Base-by-base conservation (phyloP, 352 stramenopile species). In the Globisporangium orthogonon region DNA sequence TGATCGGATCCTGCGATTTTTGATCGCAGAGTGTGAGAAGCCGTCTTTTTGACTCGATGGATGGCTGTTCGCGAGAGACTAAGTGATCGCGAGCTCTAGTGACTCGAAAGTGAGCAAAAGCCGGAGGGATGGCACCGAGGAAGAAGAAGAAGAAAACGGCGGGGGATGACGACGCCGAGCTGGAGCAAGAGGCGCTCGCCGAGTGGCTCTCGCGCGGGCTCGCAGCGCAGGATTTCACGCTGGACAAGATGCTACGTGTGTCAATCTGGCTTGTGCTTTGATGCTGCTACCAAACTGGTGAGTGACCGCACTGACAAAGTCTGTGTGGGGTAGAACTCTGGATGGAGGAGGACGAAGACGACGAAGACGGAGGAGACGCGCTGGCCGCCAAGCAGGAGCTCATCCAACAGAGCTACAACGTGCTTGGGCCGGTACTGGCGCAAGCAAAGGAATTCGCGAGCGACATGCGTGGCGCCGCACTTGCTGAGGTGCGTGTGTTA, bases 181-280 rank as follows among this genome's bases (percentile, higher is more conserved):
- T 92, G 7, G 67, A 82, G 51, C 74, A 90, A 59, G 83, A 92
- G 50, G 83, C 83, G 4, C 62, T 89, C 54, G 74, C 71, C 15
- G 83, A 92, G 58, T 92, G 83, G 83, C 69, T 92, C 44, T 63
- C 75, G 37, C 74, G 80, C 47, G 80, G 83, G 14, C 69, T 77
- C 46, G 49, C 65, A 4, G 69, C 78, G 30, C 72, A 77, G 48
- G 83, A 91, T 49, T 92, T 89, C 44, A 83, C 78, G 0, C 85
- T 90, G 71, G 74, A 76, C 3, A 89, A 89, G 62, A 92, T 92
- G 80, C 60, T 81, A 11, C 73, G 79, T 89, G 50, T 35, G 78
- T 67, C 11, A 7, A 6, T 11, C 14, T 30, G 17, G 37, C n/a
- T 7, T 56, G 11, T 9, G 17, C 13, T 35, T 35, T 0, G 29